Conservation (phyloP, 768 basidiomycete genomes). For the Gyrodon lividus region DNA sequence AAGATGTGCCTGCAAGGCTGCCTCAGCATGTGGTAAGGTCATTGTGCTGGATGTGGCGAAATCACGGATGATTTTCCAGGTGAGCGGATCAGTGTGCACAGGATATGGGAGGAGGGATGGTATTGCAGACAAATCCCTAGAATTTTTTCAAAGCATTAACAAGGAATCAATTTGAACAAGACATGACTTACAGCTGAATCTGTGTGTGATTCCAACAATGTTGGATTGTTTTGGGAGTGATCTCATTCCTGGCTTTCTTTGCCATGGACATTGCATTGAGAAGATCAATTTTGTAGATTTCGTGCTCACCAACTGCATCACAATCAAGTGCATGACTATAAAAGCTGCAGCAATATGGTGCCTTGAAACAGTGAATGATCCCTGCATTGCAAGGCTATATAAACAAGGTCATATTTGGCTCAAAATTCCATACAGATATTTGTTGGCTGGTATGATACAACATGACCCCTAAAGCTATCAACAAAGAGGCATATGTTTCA, state of each 20-base stretch:
- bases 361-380: conserved; percentile 35
- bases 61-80: conserved; percentile 8
- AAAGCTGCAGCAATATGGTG: conserved; percentile 30
- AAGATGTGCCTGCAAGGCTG: conserved; percentile 6
- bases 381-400: conserved; percentile 33
- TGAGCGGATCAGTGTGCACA: neutral
- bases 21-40: conserved; percentile 14
- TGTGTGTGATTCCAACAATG: conserved; percentile 30
- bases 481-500: conserved; percentile 9
- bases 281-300: conserved; percentile 39
- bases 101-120: neutral
- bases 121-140: neutral
- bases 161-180: neutral
- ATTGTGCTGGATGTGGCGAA: conserved; percentile 14
- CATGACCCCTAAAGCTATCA: conserved; percentile 6
- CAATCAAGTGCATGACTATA: conserved; percentile 27
- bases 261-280: conserved; percentile 37
- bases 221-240: conserved; percentile 15
- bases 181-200: conserved; percentile 13
- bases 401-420: conserved; percentile 36
- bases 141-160: neutral
- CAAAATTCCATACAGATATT: conserved; percentile 8
- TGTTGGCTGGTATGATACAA: neutral
- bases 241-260: conserved; percentile 31
- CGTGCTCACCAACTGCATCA: conserved; percentile 29